A percentile compares a stretch with the other conserved stretches of the same genome.
These are phyloP conservation scores for Rutstroemia sp. DNA, from an alignment of 2,329 filamentous ascomycete genomes.

Conservation along the genomic window DNA sequence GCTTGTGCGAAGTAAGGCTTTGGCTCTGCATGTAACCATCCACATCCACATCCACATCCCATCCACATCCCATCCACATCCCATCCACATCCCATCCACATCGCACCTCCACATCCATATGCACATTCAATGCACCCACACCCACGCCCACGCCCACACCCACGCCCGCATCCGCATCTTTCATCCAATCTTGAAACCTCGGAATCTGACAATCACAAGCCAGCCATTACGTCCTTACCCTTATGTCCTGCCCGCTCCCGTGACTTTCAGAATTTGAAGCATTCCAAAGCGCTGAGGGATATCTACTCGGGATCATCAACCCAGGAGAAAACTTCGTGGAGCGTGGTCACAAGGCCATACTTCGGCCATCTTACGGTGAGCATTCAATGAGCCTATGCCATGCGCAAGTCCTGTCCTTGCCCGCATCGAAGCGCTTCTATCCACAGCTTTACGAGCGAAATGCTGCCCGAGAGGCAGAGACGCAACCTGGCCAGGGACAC, in stretches of 20 bases:
- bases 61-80: not conserved
- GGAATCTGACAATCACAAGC: not conserved
- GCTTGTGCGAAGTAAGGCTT: no score
- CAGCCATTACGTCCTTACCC: no score
- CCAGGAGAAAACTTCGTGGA: not conserved
- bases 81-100: no score
- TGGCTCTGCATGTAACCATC: no score
- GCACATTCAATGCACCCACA: not conserved
- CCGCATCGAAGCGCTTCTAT: conserved; percentile 6
- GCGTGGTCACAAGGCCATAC: not conserved
- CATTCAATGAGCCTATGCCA: not conserved
- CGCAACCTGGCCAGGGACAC: not conserved
- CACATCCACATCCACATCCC: no score
- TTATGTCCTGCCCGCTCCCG: no score
- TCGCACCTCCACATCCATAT: not conserved
- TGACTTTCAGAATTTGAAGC: no score
- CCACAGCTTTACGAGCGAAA: not conserved
- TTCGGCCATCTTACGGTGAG: conserved; percentile 7
- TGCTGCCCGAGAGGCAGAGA: not conserved
- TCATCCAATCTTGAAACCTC: not conserved
- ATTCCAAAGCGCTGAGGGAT: not conserved
- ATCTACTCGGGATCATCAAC: not conserved
- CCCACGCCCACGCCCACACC: not conserved
- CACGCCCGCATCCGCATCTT: not conserved
- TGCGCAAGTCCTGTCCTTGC: conserved; percentile 5